A percentile compares a stretch with the other conserved stretches of the same genome.
Evolutionary conservation across 164 flowering plant genomes (phyloP).

Genomic region (Nymphaea thermarum): DNA sequence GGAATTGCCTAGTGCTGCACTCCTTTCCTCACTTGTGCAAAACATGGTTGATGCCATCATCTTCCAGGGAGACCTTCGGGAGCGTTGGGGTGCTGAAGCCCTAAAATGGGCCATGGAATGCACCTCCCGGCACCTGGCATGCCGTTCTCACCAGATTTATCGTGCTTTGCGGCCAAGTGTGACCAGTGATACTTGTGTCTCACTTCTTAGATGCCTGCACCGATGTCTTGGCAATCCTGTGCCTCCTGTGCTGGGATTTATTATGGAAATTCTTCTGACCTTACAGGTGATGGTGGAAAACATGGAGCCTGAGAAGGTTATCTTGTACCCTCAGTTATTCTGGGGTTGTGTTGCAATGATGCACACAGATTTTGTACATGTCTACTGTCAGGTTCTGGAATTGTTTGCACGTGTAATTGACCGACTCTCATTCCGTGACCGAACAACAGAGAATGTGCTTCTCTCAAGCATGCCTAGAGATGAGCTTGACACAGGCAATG

Average conservation of each 20-base stretch:
- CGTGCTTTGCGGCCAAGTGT: slow-evolving; percentile 89
- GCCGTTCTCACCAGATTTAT: slow-evolving; percentile 97
- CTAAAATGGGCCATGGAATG: slow-evolving; percentile 99
- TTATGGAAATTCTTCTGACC: slow-evolving; percentile 88
- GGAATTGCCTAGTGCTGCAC: slow-evolving; percentile 94
- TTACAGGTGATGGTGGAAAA: slow-evolving; percentile 98
- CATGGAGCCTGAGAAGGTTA: slow-evolving; percentile 98
- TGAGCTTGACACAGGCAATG: slow-evolving; percentile 51
- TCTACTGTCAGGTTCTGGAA: slow-evolving; percentile 94
- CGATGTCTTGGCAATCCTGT: slow-evolving; percentile 85
- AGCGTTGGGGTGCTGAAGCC: slow-evolving; percentile 97
- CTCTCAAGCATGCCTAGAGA: slow-evolving; percentile 98
- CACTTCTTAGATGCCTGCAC: slow-evolving; percentile 88
- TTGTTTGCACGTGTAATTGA: slow-evolving; percentile 86
- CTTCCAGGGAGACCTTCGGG: slow-evolving; percentile 97
- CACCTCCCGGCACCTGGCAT: slow-evolving; percentile 96
- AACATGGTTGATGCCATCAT: slow-evolving; percentile 99
- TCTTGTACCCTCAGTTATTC: slow-evolving; percentile 95
- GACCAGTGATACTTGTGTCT: slow-evolving; percentile 89
- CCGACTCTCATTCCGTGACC: slow-evolving; percentile 75
- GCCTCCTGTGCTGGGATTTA: slow-evolving; percentile 82
- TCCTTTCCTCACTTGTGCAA: slow-evolving; percentile 91
- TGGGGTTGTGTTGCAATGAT: slow-evolving; percentile 99
- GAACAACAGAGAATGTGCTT: slow-evolving; percentile 91
- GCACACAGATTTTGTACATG: slow-evolving; percentile 98